phyloP scores from a whole-genome alignment of 495 filamentous ascomycete species.

The Parathielavia hyrcaniae region DNA sequence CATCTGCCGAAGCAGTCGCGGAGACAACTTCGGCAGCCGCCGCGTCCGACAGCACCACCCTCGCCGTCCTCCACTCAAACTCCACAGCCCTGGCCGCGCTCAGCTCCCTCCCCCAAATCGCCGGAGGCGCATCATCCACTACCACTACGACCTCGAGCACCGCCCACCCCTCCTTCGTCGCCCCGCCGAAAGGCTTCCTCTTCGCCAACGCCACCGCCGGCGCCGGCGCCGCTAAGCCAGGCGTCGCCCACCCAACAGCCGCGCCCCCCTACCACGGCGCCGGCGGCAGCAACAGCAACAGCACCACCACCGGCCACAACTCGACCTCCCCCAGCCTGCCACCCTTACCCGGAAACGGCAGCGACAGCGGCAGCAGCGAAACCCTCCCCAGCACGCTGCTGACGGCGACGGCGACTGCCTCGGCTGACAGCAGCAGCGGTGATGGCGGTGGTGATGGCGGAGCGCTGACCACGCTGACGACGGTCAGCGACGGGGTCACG shows the following conservation, averaged over 20 bases:
- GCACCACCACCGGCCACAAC: background rate
- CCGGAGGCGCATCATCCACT: background rate
- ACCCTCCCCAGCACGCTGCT: background rate
- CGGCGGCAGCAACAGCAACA: background rate
- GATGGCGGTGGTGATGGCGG: too few relatives aligned
- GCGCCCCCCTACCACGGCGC: background rate
- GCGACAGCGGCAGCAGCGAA: too few relatives aligned
- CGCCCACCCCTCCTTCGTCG: constrained; percentile 4
- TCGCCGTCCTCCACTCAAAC: background rate
- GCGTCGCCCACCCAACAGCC: background rate
- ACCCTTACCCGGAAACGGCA: background rate
- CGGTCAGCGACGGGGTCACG: constrained; percentile 8
- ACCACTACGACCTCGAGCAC: background rate
- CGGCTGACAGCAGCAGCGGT: too few relatives aligned
- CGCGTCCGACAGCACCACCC: background rate
- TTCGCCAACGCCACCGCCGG: constrained; percentile 9
- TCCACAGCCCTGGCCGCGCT: background rate
- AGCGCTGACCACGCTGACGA: constrained; percentile 11
- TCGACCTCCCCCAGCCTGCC: background rate
- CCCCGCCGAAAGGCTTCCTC: constrained; percentile 1
- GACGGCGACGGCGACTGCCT: background rate
- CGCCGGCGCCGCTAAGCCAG: background rate
- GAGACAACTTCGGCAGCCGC: background rate
- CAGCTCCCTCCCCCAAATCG: constrained; percentile 4
- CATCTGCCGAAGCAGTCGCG: background rate